Evolutionary conservation across 2,329 filamentous ascomycete species (phyloP).

Genomic region (Fusarium musae): DNA sequence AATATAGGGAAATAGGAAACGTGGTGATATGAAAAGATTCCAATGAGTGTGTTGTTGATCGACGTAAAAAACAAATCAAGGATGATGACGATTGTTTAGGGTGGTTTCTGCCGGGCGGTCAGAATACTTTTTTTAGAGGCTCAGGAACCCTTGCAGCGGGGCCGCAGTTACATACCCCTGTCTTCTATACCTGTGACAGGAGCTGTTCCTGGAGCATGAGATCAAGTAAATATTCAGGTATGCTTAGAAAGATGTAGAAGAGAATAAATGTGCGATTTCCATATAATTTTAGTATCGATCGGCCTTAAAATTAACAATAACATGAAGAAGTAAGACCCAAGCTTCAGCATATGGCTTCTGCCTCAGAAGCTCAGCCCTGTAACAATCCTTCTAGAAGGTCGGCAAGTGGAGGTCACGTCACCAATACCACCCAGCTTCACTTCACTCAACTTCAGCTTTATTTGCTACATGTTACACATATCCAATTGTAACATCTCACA

Average conservation of each 20-base stretch:
- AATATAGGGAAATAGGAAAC: neutral
- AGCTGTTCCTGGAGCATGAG: too few species aligned
- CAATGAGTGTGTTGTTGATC: slow-evolving; percentile 18
- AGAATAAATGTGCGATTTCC: too few species aligned
- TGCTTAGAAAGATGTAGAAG: too few species aligned
- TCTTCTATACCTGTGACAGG: too few species aligned
- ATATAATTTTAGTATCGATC: too few species aligned
- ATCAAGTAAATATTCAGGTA: too few species aligned
- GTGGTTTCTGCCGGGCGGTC: slow-evolving; percentile 52
- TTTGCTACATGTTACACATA: slow-evolving; percentile 1
- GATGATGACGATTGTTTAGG: slow-evolving; percentile 27
- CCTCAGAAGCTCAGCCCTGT: neutral
- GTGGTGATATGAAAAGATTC: neutral
- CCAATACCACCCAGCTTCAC: slow-evolving; percentile 1
- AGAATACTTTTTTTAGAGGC: slow-evolving; percentile 21
- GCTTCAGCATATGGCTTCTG: neutral
- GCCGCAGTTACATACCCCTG: slow-evolving; percentile 17
- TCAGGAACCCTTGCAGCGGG: slow-evolving; percentile 19
- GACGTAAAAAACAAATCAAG: slow-evolving; percentile 20
- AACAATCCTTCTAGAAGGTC: slow-evolving; percentile 27
- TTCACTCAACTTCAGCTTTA: neutral
- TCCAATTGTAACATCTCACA: neutral
- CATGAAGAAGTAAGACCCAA: too few species aligned
- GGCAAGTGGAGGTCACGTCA: slow-evolving; percentile 25
- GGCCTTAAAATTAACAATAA: too few species aligned